Conservation (phyloP, 148 eudicot species). For the Selenicereus undatus region DNA sequence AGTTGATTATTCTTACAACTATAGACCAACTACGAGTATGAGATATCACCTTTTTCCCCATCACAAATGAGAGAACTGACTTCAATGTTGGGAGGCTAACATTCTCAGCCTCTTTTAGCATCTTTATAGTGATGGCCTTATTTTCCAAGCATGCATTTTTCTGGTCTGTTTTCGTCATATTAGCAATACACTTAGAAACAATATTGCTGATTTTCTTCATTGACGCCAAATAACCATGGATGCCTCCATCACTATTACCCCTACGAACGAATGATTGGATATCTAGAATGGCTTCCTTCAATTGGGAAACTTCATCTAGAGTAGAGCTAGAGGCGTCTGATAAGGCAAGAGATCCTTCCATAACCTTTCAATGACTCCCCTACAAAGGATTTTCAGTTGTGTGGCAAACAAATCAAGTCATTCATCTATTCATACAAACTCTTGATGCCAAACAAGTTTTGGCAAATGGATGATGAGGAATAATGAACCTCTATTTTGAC, state of each 20-base stretch:
- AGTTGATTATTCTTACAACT: neutral
- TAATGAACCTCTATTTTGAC: too few species aligned
- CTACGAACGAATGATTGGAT: constrained; percentile 16
- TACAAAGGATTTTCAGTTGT: neutral
- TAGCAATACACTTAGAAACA: neutral
- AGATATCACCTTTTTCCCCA: neutral
- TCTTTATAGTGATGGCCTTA: neutral
- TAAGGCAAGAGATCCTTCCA: constrained; percentile 16
- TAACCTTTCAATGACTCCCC: neutral
- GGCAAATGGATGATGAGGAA: neutral
- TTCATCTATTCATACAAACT: constrained; percentile 8
- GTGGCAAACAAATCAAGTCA: neutral
- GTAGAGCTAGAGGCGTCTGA: constrained; percentile 13
- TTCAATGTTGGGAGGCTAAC: neutral
- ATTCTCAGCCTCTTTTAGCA: constrained; percentile 20
- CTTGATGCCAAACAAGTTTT: neutral
- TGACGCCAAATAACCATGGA: neutral
- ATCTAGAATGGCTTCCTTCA: constrained; percentile 11
- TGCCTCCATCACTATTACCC: neutral
- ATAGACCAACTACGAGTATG: constrained; percentile 5
- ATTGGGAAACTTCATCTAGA: constrained; percentile 7
- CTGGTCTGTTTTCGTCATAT: neutral
- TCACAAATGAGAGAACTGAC: constrained; percentile 13
- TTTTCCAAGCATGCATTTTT: neutral
- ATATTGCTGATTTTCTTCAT: constrained; percentile 13